Base-by-base conservation (phyloP, 495 filamentous ascomycete genomes). In the Oidiodendron maius region DNA sequence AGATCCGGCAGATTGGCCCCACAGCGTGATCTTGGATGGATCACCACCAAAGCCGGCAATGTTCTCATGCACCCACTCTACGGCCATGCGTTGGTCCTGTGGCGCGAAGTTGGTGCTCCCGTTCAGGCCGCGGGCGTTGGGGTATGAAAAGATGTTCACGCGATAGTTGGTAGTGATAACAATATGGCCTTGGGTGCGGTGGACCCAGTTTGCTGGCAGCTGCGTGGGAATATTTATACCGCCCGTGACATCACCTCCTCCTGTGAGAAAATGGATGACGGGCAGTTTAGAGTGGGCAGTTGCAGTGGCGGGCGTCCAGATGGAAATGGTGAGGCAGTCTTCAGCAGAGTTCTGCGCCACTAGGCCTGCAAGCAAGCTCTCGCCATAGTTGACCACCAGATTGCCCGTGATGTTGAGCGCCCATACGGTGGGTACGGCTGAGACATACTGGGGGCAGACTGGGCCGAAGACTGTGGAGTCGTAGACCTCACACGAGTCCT, bases 141-240 rank as follows among this genome's bases (percentile, higher is more conserved):
- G 63, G 65, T 83, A 84, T 6, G 79, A 79, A 49, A 81, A 84
- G 13, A 65, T 78, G 1, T 66, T 76, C 3, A 77, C 63, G 22
- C 81, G 75, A 61, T 84, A 83, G 58, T 83, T 83, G 50, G 82
- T 76, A 4, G 75, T 68, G 1, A 82, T 79, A 45, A 78, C 81
- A 44, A 83, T 58, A 49, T 81, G 74, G 0, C 82, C 81, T 66
- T 86, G 81, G 3, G 70, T 69, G 46, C 77, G 58, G 13, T 50
- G 32, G 8, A 82, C 63, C 3, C 77, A 82, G 28, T 70, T 69
- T 1, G 57, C 46, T 0, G 87, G 66, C 5, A 87, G 55, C 4
- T 60, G 61, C 1, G 71, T 61, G 3, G 70, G 82, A 56, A 82
- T 69, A 48, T 78, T 76, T 62, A 69, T 71, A 32, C 28, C 28